A percentile compares a stretch with the other conserved stretches of the same genome.
These are phyloP conservation scores for Boletellus sp. DNA, from an alignment of 768 basidiomycete genomes.

Conservation along the genomic window DNA sequence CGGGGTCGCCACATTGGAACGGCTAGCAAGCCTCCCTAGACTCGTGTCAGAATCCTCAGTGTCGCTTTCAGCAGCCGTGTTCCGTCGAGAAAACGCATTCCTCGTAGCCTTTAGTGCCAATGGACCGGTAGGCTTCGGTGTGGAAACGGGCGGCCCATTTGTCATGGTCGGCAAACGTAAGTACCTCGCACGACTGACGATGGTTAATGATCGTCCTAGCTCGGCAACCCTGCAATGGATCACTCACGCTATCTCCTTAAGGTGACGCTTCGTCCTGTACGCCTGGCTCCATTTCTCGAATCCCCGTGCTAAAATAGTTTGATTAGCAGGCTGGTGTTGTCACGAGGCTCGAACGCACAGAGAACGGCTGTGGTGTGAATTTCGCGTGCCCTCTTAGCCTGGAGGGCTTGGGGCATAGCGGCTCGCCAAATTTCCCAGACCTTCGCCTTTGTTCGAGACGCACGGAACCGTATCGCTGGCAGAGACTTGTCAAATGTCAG, in stretches of 20 bases:
- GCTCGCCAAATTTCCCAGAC: constrained; percentile 66
- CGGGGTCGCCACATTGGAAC: constrained; percentile 25
- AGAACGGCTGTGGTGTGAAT: constrained; percentile 50
- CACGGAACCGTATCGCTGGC: constrained; percentile 76
- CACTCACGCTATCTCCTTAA: constrained; percentile 82
- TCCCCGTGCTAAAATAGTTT: constrained; percentile 39
- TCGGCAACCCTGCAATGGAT: constrained; percentile 8
- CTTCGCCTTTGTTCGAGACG: constrained; percentile 54
- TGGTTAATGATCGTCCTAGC: constrained; percentile 25
- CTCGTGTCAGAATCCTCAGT: constrained; percentile 32
- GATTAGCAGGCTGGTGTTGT: constrained; percentile 4
- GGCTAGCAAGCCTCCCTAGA: constrained; percentile 21
- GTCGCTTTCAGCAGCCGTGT: constrained; percentile 24
- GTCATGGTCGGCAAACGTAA: constrained; percentile 64
- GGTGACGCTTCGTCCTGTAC: constrained; percentile 65
- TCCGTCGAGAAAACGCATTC: constrained; percentile 30
- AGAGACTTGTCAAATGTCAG: constrained; percentile 49
- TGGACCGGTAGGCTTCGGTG: constrained; percentile 28
- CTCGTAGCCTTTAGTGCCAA: constrained; percentile 28
- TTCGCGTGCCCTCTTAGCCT: constrained; percentile 64
- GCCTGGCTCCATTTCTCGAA: constrained; percentile 67
- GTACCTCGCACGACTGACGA: constrained; percentile 70
- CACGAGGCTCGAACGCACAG: constrained; percentile 41
- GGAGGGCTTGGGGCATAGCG: constrained; percentile 66
- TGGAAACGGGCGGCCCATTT: constrained; percentile 33